These are phyloP conservation scores for Rhamnella rubrinervis DNA, from an alignment of 331 rosid species.

Conservation along the genomic window DNA sequence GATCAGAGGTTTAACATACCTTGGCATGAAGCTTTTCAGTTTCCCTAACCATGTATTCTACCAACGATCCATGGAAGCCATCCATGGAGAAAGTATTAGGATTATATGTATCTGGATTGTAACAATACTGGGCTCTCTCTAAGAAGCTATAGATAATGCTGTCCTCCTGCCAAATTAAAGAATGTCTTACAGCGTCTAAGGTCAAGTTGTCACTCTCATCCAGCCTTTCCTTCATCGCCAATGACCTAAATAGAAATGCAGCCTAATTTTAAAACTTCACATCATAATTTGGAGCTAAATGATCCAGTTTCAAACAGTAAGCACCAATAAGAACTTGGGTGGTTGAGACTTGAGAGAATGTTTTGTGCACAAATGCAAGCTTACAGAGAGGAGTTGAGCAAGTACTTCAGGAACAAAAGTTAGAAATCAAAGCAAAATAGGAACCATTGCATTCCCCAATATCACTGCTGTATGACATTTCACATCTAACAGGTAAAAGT, in stretches of 20 bases:
- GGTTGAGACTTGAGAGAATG: not conserved
- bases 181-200: conserved; percentile 62
- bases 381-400: not conserved
- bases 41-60: conserved; percentile 74
- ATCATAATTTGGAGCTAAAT: conserved; percentile 10
- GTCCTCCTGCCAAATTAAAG: conserved; percentile 89
- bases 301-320: not conserved
- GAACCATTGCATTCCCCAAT: too few species aligned
- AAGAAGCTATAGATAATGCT: conserved; percentile 83
- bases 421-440: too few species aligned
- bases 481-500: too few species aligned
- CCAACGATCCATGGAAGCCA: conserved; percentile 80
- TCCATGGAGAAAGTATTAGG: conserved; percentile 66
- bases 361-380: not conserved
- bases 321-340: conserved; percentile 1
- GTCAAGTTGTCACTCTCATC: conserved; percentile 79
- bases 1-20: conserved; percentile 39
- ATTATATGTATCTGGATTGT: conserved; percentile 75
- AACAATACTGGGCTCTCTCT: conserved; percentile 80
- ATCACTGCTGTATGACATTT: too few species aligned
- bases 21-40: conserved; percentile 88
- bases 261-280: conserved; percentile 12
- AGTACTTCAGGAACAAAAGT: not conserved
- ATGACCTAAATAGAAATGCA: conserved; percentile 44
- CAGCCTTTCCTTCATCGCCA: conserved; percentile 52